These are phyloP conservation scores for Russula abietina DNA, from an alignment of 768 basidiomycete species.

Conservation along the genomic window DNA sequence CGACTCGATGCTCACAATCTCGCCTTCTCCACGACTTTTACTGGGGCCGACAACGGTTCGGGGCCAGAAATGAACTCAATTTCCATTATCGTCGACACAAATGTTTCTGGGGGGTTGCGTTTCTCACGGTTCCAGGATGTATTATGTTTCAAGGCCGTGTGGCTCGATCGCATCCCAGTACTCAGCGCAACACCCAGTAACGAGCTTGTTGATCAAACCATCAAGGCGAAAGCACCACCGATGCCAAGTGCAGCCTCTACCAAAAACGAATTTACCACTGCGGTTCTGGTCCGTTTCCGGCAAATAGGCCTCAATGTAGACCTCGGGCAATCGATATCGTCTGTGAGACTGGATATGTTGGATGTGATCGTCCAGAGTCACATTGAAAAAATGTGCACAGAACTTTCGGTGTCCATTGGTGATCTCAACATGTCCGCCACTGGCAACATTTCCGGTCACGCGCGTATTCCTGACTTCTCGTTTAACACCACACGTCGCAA, in stretches of 20 bases:
- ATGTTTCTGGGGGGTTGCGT: constrained; percentile 69
- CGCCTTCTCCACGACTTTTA: constrained; percentile 65
- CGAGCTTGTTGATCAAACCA: constrained; percentile 21
- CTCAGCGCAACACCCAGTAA: constrained; percentile 44
- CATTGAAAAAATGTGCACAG: constrained; percentile 53
- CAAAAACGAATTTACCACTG: constrained; percentile 51
- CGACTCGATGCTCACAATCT: constrained; percentile 78
- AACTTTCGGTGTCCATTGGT: constrained; percentile 61
- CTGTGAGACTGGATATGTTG: constrained; percentile 56
- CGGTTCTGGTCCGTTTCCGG: constrained; percentile 64
- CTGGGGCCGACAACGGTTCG: constrained; percentile 40
- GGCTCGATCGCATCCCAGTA: constrained; percentile 82
- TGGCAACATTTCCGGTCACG: constrained; percentile 65
- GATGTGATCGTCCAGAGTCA: constrained; percentile 61
- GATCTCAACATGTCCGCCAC: constrained; percentile 50
- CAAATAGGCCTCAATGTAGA: constrained; percentile 71
- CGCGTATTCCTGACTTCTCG: constrained; percentile 60
- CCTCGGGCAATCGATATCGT: constrained; percentile 80
- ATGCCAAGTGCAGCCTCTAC: constrained; percentile 15
- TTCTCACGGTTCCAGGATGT: constrained; percentile 89
- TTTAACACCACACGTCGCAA: constrained; percentile 68
- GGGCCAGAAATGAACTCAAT: constrained; percentile 45
- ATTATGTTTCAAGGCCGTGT: constrained; percentile 91
- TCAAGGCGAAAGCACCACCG: constrained; percentile 14
- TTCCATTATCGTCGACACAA: constrained; percentile 78